Evolutionary conservation across 306 rosid genomes (phyloP), one percentile per base, ranked within the genome.

Genomic region (Carpinus viminea): DNA sequence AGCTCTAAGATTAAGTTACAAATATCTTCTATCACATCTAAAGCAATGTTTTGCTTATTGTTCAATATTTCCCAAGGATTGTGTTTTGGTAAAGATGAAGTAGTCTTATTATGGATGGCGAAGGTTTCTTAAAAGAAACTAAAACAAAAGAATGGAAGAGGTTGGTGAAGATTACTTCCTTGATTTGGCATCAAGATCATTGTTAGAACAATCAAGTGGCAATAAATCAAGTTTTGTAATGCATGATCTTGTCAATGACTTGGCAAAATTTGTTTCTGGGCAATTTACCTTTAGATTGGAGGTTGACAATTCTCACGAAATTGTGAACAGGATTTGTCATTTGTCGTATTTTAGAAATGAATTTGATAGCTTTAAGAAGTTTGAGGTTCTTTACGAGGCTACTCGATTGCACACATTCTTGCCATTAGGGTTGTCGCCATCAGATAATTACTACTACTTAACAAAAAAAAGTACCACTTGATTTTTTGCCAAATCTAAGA

Each of bases 61-160:
- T 57, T 72, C 82, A 47, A 56, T 82, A 17, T 82, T 73, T 41
- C 82, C 87, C 2, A 82, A 79, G 36, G 81, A 84, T 65, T 72
- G 26, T 72, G 56, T 20, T 21, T 74, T 84, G 13, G 2, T 73
- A 8, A 88, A 69, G 53, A 71, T 38, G 1, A 24, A 3, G 4
- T 76, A 20, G n/a, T 81, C 24, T 36, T 8, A 3, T 72, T 75
- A 51, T 76, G 77, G 84, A 72, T 71, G 80, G 81, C 85, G 73
- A 81, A 60, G 80, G 80, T 2, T 50, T 76, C 9, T 43, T 81
- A 11, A 1, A 18, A 13, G 36, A 59, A 48, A 13, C 65, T 0
- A 20, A 15, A 47, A 24, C 20, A 59, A 43, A 17, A 28, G 12
- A 12, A 18, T 64, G 62, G 83, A 80, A 55, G 46, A 55, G 1